A percentile compares a stretch with the other conserved stretches of the same genome.
Conservation (phyloP, 352 stramenopile species). For the Phytophthora vignae region DNA sequence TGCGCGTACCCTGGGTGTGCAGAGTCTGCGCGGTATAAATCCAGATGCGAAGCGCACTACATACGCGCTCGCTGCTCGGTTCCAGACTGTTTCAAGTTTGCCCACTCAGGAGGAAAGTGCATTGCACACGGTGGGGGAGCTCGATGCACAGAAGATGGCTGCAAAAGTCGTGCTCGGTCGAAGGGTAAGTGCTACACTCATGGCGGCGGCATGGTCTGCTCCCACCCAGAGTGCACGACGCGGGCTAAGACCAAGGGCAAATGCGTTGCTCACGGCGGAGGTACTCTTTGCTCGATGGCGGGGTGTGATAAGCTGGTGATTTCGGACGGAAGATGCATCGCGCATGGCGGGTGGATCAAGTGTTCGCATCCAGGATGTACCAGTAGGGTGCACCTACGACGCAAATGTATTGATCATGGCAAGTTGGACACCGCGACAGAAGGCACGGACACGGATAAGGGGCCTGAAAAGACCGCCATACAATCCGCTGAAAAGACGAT, state of each 20-base stretch:
- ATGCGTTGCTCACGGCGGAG: slow-evolving; percentile 24
- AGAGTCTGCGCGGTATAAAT: neutral
- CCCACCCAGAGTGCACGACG: slow-evolving; percentile 14
- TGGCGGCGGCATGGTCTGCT: slow-evolving; percentile 11
- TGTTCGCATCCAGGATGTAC: slow-evolving; percentile 15
- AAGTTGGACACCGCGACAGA: neutral
- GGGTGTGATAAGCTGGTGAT: slow-evolving; percentile 18
- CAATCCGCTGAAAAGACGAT: neutral
- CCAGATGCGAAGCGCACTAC: slow-evolving; percentile 11
- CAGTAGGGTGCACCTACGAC: slow-evolving; percentile 10
- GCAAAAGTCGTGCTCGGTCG: slow-evolving; percentile 3
- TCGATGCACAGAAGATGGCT: slow-evolving; percentile 14
- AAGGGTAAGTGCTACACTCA: slow-evolving; percentile 20
- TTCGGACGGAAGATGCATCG: slow-evolving; percentile 14
- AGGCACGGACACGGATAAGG: neutral
- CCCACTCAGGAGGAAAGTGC: slow-evolving; percentile 13
- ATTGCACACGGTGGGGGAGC: slow-evolving; percentile 16
- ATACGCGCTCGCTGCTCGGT: slow-evolving; percentile 5
- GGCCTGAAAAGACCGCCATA: neutral
- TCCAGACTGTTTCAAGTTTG: slow-evolving; percentile 16
- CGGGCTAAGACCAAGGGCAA: slow-evolving; percentile 16
- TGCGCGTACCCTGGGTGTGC: slow-evolving; percentile 6
- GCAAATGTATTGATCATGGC: slow-evolving; percentile 14
- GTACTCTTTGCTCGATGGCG: slow-evolving; percentile 6
- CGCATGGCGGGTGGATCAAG: slow-evolving; percentile 13